Percentiles rank a stretch among this genome's conserved stretches.
These are phyloP conservation scores for Fagopyrum esculentum DNA, from an alignment of 148 eudicot species.

Conservation along the genomic window DNA sequence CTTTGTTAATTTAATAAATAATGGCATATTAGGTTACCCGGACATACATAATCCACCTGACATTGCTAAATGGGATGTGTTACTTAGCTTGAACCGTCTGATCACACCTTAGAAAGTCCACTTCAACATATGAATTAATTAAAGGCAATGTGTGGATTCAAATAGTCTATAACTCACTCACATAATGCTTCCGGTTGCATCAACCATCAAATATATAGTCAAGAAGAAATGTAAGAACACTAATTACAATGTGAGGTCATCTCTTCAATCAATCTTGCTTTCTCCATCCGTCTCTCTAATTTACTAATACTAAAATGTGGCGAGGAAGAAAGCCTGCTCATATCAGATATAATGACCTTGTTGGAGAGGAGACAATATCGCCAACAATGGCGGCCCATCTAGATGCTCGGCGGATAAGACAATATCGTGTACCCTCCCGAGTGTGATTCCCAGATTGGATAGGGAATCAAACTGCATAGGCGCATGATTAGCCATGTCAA, in stretches of 20 bases:
- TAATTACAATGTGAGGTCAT: conserved; percentile 10
- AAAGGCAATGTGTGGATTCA: too few relatives aligned
- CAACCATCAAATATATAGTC: too few relatives aligned
- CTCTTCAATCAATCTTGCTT: conserved; percentile 17
- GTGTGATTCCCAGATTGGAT: conserved; percentile 36
- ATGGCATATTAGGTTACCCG: too few relatives aligned
- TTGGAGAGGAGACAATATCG: conserved; percentile 59
- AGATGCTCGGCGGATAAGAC: conserved; percentile 15
- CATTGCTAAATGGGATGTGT: too few relatives aligned
- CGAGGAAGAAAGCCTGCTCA: not conserved
- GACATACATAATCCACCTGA: too few relatives aligned
- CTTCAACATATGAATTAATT: too few relatives aligned
- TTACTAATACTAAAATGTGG: not conserved
- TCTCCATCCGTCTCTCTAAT: not conserved
- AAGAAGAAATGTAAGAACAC: not conserved
- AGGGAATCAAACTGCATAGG: too few relatives aligned
- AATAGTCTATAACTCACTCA: too few relatives aligned
- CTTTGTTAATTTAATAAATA: too few relatives aligned
- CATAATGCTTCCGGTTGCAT: too few relatives aligned
- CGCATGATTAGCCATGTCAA: conserved; percentile 32
- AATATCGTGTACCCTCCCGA: conserved; percentile 45
- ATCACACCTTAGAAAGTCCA: too few relatives aligned
- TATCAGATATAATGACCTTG: conserved; percentile 44
- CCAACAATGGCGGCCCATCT: conserved; percentile 54
- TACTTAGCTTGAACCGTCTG: too few relatives aligned